Evolutionary conservation across 345 rosid genomes (phyloP).

Genomic region (Lepidium sativum): DNA sequence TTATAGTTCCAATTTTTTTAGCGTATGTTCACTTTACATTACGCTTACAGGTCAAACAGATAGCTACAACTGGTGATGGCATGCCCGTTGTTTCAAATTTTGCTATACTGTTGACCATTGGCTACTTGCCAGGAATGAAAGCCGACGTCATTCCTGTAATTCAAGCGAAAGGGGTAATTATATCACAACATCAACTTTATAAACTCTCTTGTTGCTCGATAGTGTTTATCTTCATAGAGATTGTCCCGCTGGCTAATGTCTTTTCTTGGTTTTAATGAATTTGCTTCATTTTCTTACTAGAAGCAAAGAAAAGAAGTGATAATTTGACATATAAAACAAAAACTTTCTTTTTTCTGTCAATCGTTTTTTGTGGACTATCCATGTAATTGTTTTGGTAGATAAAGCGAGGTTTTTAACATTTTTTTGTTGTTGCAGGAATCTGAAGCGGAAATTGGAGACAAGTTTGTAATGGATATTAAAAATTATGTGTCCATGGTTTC

Average conservation of each 20-base stretch:
- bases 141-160: conserved; percentile 58
- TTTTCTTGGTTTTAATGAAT: not conserved
- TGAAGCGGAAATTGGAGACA: conserved; percentile 31
- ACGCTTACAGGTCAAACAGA: conserved; percentile 36
- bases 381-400: not conserved
- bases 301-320: not conserved
- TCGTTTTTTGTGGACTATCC: not conserved
- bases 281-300: not conserved
- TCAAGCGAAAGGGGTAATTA: conserved; percentile 29
- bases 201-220: not conserved
- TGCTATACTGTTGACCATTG: conserved; percentile 59
- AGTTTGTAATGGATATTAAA: conserved; percentile 54
- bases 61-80: not conserved
- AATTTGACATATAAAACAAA: not conserved
- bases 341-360: too few relatives aligned
- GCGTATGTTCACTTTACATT: not conserved
- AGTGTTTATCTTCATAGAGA: not conserved
- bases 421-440: conserved; percentile 29
- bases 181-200: not conserved
- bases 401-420: not conserved
- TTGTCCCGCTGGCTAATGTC: not conserved
- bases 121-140: conserved; percentile 74
- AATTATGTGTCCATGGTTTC: conserved; percentile 43
- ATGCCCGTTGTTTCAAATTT: not conserved
- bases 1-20: not conserved